These are phyloP conservation scores for Neonectria neomacrospora DNA, from an alignment of 2,329 filamentous ascomycete genomes.

Conservation along the genomic window DNA sequence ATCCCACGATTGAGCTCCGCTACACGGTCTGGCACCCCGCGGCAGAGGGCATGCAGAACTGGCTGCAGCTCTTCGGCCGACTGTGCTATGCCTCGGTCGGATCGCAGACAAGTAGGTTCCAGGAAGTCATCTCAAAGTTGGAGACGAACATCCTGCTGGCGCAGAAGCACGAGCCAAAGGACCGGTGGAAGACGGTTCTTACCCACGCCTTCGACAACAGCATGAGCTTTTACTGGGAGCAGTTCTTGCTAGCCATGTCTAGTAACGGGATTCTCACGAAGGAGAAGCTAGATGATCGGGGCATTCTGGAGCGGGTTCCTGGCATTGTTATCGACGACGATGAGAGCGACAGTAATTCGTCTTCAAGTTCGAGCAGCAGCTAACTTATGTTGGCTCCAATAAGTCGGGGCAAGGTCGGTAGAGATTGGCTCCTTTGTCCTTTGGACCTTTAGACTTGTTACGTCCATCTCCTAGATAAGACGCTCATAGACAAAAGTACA, in stretches of 20 bases:
- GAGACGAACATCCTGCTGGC: background rate
- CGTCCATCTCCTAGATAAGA: background rate
- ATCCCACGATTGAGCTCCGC: constrained; percentile 24
- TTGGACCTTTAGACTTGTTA: background rate
- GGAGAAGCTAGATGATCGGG: constrained; percentile 18
- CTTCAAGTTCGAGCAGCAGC: background rate
- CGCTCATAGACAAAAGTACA: background rate
- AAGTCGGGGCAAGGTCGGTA: background rate
- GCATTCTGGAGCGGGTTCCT: constrained; percentile 11
- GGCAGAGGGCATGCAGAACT: constrained; percentile 27
- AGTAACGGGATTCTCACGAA: constrained; percentile 15
- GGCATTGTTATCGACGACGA: background rate
- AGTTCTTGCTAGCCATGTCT: constrained; percentile 15
- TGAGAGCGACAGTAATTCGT: background rate
- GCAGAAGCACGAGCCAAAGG: constrained; percentile 14
- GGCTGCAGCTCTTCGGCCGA: constrained; percentile 30
- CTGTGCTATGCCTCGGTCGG: constrained; percentile 23
- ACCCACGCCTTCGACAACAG: constrained; percentile 19
- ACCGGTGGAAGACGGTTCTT: constrained; percentile 27
- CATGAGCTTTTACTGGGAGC: constrained; percentile 26
- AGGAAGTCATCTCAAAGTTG: constrained; percentile 1
- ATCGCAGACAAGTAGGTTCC: constrained; percentile 15
- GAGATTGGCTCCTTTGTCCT: background rate
- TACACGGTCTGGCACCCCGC: constrained; percentile 33
- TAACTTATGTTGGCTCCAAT: background rate